Evolutionary conservation across 2,329 filamentous ascomycete genomes (phyloP), one percentile per base, ranked within the genome.

Genomic region (Calonectria pseudoturangicola): DNA sequence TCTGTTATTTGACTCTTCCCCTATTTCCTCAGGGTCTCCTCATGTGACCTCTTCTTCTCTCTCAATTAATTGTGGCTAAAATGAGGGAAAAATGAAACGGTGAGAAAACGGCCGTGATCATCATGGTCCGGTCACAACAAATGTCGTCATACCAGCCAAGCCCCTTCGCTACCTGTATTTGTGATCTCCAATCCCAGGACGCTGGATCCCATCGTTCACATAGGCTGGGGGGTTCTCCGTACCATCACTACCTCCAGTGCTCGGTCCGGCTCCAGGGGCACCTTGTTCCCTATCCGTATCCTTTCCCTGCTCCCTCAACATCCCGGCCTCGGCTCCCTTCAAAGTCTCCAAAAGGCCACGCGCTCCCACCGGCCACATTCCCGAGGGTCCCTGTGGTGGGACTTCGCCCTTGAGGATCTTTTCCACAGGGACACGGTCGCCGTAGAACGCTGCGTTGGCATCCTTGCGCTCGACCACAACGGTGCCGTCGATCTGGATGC

Each of bases 361-460:
- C 2, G 81, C 80, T 10, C 83, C 83, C 2, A 76, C 73, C 3
- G 82, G 82, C 83, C 83, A 85, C 79, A 77, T 78, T 28, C 79
- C 79, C 16, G 69, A 70, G 9, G 78, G 68, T 5, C 74, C 77
- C 45, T 81, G 79, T 1, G 75, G 70, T 1, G 80, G 80, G 2
- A 83, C 78, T 7, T 82, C 78, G n/a, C 88, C 85, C 48, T 87
- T 84, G 28, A 91, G 80, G 67, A 91, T 90, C 72, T 84, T 83
- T 28, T 86, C 83, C 1, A 87, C 88, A 0, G 85, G 77, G 28
- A 90, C 79, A 5, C 81, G 76, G n/a, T 93, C 88, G 27, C 93
- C 93, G 82, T 97, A 98, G 81, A 98, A 98, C 7, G 91, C 90
- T 66, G 95, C 93, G 79, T 98, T 98, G 81, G 96, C 96, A 71